Evolutionary conservation across 2,329 filamentous ascomycete species (phyloP), one percentile per base, ranked within the genome.

Genomic region (Phialocephala sp.): DNA sequence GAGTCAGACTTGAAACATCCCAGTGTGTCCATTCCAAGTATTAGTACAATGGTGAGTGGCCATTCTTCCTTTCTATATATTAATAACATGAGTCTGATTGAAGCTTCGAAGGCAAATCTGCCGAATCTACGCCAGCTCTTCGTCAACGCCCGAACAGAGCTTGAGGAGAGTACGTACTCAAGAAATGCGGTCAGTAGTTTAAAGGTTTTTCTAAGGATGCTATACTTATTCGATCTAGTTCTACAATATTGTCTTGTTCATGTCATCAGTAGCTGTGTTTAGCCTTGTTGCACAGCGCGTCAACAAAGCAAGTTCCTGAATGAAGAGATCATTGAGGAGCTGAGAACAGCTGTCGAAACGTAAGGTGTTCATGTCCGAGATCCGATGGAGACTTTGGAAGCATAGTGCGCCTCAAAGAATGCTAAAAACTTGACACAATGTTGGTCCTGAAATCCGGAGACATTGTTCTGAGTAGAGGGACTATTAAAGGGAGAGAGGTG

Each of bases 101-200:
- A 69, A 56, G 71, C 66, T 60, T 71, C 68, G 32, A 67, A 77
- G 82, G 91, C 91, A 45, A 94, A 89, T 77, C 87, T 98, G 60
- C 95, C 95, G 41, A 98, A 99, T 76, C 85, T 99, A n/a, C 89
- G 95, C 59, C 91, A 95, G 15, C 89, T 99, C 66, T 98, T 99
- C 76, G 94, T 97, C 61, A 94, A 98, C 80, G 91, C 94, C 37
- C 87, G 95, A 65, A 94, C 92, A 2, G 94, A 98, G 76, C 90
- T 91, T 62, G 95, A 99, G 78, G 95, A 98, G 79, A 91, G 95
- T 77, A 91, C 93, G 67, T 95, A 98, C 72, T 98, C 95, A 15
- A 86, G 95, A 71, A 96, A 90, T 79, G 95, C 95, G 60, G 95
- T 97, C 81, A 76, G 91, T 80, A 47, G 63, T 32, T 64, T 56